phyloP scores from a whole-genome alignment of 495 filamentous ascomycete genomes.

The Immersiella caudata region DNA sequence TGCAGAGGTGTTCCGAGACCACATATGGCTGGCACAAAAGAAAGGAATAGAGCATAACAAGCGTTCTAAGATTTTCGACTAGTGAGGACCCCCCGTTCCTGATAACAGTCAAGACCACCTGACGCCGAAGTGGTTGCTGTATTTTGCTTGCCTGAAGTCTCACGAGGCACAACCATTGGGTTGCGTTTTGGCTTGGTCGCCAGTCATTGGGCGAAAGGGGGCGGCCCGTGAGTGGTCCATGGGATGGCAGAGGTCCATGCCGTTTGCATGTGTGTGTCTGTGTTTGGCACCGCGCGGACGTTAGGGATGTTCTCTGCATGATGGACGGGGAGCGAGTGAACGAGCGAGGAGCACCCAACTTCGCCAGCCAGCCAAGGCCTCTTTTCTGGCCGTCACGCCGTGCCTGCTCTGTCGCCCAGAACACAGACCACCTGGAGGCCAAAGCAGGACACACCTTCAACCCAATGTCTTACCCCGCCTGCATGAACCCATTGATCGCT shows the following conservation, averaged over 20 bases:
- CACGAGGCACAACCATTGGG: not conserved
- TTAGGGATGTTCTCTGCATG: not conserved
- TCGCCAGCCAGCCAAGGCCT: conserved; percentile 4
- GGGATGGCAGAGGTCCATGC: not conserved
- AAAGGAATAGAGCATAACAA: no score
- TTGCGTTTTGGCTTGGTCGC: not conserved
- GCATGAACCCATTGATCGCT: conserved; percentile 24
- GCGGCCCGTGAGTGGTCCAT: not conserved
- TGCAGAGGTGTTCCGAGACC: no score
- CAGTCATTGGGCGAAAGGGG: not conserved
- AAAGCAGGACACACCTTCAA: not conserved
- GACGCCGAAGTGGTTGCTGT: not conserved
- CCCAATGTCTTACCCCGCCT: conserved; percentile 15
- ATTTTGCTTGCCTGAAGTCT: not conserved
- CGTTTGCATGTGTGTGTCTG: not conserved
- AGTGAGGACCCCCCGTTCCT: not conserved
- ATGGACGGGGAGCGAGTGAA: conserved; percentile 2
- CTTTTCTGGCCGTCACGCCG: not conserved
- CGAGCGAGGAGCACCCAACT: no score
- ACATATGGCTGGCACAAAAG: no score
- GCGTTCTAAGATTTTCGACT: not conserved
- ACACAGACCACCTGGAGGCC: conserved; percentile 7
- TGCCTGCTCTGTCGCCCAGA: not conserved
- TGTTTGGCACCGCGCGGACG: not conserved
- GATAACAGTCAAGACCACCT: not conserved